Base-by-base conservation (phyloP, 2,329 filamentous ascomycete genomes). In the Diaporthe citri region DNA sequence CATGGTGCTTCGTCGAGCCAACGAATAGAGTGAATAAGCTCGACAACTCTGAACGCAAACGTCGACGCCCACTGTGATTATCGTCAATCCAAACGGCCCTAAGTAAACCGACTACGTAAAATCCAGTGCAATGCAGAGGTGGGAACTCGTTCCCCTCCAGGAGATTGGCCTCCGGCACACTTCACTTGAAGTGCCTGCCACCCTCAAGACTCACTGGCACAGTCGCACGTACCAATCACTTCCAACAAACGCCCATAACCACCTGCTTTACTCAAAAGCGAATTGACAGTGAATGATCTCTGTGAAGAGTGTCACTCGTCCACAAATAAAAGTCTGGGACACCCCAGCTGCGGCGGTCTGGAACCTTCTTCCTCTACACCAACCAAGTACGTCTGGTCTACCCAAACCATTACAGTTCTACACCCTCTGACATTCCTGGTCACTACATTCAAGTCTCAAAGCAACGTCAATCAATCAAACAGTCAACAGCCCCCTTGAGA, bases 11-110 rank as follows among this genome's bases (percentile, higher is more conserved):
- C 22, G 9, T 51, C 4, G 22, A 51, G 1, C 4, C 9, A n/a
- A n/a, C 20, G 25, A 25, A n/a, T 4, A 51, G 10, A 51, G 22
- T 4, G 9, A 12, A n/a, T 9, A 51, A n/a, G 8, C 22, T 51
- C 9, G 46, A 17, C 41, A 6, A 51, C 46, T 17, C 7, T 22
- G 22, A 43, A 1, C 15, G 31, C 7, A 36, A 57, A 22, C 28
- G 25, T 25, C 13, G 36, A 15, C 1, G 36, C 22, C 48, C 22
- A 25, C 0, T 1, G 0, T 51, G 20, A 0, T 5, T 5, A 0
- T 0, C 36, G 2, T 51, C 10, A 0, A 7, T 6, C 1, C 51
- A 52, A 52, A 25, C 51, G 12, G 5, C 17, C 2, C 4, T 2
- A 15, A 13, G 51, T 7, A 9, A 25, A 52, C 15, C 7, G 1